Evolutionary conservation across 2,329 filamentous ascomycete genomes (phyloP).

Genomic region (Cercospora sp.): DNA sequence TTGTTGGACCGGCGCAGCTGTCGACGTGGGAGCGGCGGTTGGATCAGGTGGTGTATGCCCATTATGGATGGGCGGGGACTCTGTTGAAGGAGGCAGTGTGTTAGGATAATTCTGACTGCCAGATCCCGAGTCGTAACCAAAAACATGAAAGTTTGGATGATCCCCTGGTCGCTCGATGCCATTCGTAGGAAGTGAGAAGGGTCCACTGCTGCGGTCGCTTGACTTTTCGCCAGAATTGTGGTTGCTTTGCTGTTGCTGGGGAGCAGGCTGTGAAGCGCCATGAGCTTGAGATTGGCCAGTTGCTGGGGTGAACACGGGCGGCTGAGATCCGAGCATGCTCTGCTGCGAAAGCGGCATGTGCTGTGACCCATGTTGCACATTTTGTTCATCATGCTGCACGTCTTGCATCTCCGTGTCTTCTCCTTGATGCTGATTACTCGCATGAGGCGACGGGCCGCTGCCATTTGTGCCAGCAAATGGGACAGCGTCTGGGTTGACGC

Average conservation of each 20-base stretch:
- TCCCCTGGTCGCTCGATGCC: slow-evolving; percentile 51
- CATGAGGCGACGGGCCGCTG: slow-evolving; percentile 38
- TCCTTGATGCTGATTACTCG: slow-evolving; percentile 44
- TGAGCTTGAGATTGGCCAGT: slow-evolving; percentile 63
- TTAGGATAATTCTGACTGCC: slow-evolving; percentile 62
- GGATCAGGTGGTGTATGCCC: slow-evolving; percentile 32
- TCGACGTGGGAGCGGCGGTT: slow-evolving; percentile 31
- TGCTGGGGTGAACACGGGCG: slow-evolving; percentile 63
- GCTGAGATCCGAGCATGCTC: slow-evolving; percentile 45
- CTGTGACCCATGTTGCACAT: slow-evolving; percentile 6
- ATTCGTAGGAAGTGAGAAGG: slow-evolving; percentile 67
- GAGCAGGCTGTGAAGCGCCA: slow-evolving; percentile 57
- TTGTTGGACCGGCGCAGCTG: slow-evolving; percentile 29
- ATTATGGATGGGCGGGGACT: slow-evolving; percentile 37
- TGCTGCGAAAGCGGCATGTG: slow-evolving; percentile 33
- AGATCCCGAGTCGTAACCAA: slow-evolving; percentile 48
- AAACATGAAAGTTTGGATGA: slow-evolving; percentile 57
- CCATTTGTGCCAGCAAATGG: slow-evolving; percentile 51
- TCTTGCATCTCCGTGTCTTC: slow-evolving; percentile 51
- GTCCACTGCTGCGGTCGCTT: slow-evolving; percentile 59
- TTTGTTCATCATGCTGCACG: slow-evolving; percentile 35
- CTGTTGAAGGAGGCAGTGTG: slow-evolving; percentile 54
- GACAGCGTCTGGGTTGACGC: slow-evolving; percentile 61
- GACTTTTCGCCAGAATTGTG: slow-evolving; percentile 84
- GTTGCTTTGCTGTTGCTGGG: slow-evolving; percentile 76